Evolutionary conservation across 2,329 filamentous ascomycete genomes (phyloP), one percentile per base, ranked within the genome.

Genomic region (Aspergillus caelatus): DNA sequence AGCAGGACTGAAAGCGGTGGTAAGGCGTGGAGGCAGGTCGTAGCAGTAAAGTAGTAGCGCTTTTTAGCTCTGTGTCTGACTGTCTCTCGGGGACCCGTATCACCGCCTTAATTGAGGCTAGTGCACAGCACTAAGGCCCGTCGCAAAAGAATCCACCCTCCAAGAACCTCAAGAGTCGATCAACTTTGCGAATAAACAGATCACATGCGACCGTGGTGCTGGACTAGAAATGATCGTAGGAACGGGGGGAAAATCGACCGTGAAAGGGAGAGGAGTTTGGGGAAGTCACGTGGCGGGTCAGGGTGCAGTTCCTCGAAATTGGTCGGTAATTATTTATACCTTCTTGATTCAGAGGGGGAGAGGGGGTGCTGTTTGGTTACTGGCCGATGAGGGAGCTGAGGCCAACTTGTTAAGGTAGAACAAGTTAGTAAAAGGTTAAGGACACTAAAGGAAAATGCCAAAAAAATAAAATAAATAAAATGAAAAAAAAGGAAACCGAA

Each of bases 21-120:
- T 59, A 60, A 45, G 63, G 67, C 60, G 58, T 59, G 62, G 53
- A 58, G 60, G 56, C 57, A 62, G 60, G 61, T 60, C 62, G 59
- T 52, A 59, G 60, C 41, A 58, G 61, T 61, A 61, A 64, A 39
- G 52, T 36, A 55, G 52, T 39, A 55, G 52, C 30, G 57, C 54
- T 68, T 65, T 60, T 69, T 66, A 70, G 68, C 65, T 69, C 65
- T 65, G 58, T 36, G 62, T 64, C 60, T 45, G 45, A 23, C 45
- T 48, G 45, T 52, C 48, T 52, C 26, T 52, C 48, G 48, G 66
- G 39, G 67, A 62, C 62, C 64, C 65, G 69, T 67, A 67, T 67
- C 68, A 71, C 70, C 70, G 67, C 68, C 71, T 69, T 63, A 58
- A 65, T 66, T 63, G 61, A 67, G 62, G 69, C 64, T 72, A 69